Conservation (phyloP, 192 early-diverging fungal species). For the Paraglomus occultum region DNA sequence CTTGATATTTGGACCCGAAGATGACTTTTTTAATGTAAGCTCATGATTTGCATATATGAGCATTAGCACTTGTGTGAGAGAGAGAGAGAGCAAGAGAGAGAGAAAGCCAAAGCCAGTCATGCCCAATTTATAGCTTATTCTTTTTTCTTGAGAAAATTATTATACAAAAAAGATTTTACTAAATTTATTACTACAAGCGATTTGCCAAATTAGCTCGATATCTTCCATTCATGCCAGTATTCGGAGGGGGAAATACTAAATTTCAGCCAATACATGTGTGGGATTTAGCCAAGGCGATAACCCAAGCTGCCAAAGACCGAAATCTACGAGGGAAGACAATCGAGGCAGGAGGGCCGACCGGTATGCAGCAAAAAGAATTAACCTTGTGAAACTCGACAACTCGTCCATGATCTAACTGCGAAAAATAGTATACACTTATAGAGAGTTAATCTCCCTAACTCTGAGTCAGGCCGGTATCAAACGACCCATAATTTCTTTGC, state of each 20-base stretch:
- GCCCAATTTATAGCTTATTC: too few species aligned
- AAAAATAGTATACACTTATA: constrained; percentile 33
- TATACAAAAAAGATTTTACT: too few species aligned
- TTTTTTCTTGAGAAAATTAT: too few species aligned
- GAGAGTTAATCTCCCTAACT: constrained; percentile 33
- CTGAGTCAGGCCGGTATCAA: constrained; percentile 27
- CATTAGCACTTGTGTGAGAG: too few species aligned
- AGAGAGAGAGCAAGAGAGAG: too few species aligned
- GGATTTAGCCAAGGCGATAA: constrained; percentile 31
- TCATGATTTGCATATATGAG: too few species aligned
- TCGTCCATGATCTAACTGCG: neutral
- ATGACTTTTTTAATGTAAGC: constrained; percentile 38
- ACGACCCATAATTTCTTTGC: constrained; percentile 36
- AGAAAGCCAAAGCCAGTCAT: too few species aligned
- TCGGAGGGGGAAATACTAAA: constrained; percentile 32
- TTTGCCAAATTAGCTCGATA: constrained; percentile 32
- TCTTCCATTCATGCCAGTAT: constrained; percentile 38
- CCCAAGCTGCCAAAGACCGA: neutral
- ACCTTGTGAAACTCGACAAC: too few species aligned
- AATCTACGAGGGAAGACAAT: constrained; percentile 28
- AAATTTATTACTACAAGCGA: constrained; percentile 2
- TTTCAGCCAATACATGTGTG: constrained; percentile 40
- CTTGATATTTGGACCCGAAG: constrained; percentile 37
- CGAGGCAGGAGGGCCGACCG: constrained; percentile 32
- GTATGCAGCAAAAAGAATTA: constrained; percentile 5